phyloP scores from a whole-genome alignment of 176 grass and related monocot species.

The Aegilops longissima region DNA sequence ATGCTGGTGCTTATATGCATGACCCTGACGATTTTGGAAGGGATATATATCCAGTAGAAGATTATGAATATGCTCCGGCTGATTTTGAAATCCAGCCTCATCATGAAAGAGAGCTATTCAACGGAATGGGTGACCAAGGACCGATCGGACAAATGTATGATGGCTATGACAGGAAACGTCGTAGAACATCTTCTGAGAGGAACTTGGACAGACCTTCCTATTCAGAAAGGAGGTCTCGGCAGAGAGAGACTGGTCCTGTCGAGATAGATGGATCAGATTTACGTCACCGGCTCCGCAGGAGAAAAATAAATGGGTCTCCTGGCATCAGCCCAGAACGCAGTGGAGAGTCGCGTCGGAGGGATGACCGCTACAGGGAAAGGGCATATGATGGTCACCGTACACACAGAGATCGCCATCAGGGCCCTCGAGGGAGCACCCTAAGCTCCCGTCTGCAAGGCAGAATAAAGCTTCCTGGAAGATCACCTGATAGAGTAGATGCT shows the following conservation, averaged over 20 bases:
- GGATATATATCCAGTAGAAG: conserved; percentile 66
- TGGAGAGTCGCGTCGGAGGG: conserved; percentile 30
- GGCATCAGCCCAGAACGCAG: conserved; percentile 43
- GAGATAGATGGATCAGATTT: conserved; percentile 79
- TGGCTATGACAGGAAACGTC: conserved; percentile 64
- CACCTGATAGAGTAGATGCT: conserved; percentile 47
- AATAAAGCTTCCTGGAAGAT: conserved; percentile 86
- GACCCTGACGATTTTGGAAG: conserved; percentile 67
- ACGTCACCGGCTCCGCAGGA: conserved; percentile 70
- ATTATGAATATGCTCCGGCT: conserved; percentile 64
- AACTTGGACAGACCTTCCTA: conserved; percentile 54
- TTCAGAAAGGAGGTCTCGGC: conserved; percentile 56
- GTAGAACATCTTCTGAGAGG: conserved; percentile 57
- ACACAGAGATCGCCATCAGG: conserved; percentile 36
- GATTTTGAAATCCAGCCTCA: conserved; percentile 46
- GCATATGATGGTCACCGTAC: conserved; percentile 30
- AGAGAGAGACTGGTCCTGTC: conserved; percentile 30
- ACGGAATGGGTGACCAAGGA: conserved; percentile 45
- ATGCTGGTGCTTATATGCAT: conserved; percentile 62
- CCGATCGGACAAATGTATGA: conserved; percentile 37
- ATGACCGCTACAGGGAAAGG: conserved; percentile 51
- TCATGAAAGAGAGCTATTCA: conserved; percentile 66
- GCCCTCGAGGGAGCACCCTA: conserved; percentile 41
- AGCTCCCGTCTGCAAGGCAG: conserved; percentile 71
- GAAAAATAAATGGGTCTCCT: conserved; percentile 57